These are phyloP conservation scores for Davidsoniella neocaledoniae DNA, from an alignment of 2,329 filamentous ascomycete genomes.

Conservation along the genomic window DNA sequence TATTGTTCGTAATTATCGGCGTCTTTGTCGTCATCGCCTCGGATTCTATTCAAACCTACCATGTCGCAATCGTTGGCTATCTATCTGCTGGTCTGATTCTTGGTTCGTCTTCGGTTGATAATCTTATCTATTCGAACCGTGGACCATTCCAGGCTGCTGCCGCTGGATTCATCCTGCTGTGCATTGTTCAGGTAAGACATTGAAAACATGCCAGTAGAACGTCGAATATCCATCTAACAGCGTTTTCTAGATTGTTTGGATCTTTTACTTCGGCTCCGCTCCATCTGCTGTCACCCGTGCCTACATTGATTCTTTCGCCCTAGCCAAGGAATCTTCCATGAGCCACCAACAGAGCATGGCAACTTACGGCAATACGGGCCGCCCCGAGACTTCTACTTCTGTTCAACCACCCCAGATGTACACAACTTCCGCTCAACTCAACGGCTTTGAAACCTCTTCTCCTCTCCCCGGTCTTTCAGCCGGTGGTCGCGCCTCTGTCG, in stretches of 20 bases:
- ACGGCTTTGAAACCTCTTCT: conserved; percentile 90
- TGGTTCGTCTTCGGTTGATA: conserved; percentile 72
- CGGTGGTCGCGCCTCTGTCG: conserved; percentile 28
- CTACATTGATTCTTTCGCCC: conserved; percentile 88
- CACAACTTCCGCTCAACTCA: conserved; percentile 85
- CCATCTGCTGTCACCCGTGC: conserved; percentile 72
- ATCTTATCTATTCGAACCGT: conserved; percentile 59
- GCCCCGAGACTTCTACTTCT: conserved; percentile 71
- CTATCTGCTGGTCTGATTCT: conserved; percentile 69
- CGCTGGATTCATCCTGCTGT: conserved; percentile 83
- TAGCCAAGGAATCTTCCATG: conserved; percentile 67
- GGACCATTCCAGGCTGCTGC: conserved; percentile 69
- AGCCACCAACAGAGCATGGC: conserved; percentile 56
- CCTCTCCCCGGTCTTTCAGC: conserved; percentile 55
- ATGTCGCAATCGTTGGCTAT: conserved; percentile 82
- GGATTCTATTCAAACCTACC: conserved; percentile 72
- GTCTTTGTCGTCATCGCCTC: conserved; percentile 71
- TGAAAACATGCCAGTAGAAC: conserved; percentile 13
- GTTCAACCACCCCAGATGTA: conserved; percentile 85
- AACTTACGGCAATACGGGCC: conserved; percentile 51
- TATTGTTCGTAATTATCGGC: conserved; percentile 65
- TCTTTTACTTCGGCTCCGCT: conserved; percentile 94
- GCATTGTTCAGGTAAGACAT: conserved; percentile 70
- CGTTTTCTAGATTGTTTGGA: conserved; percentile 68
- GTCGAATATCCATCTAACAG: neutral